Evolutionary conservation across 148 eudicot species (phyloP), one percentile per base, ranked within the genome.

Genomic region (Camellia granthamiana): DNA sequence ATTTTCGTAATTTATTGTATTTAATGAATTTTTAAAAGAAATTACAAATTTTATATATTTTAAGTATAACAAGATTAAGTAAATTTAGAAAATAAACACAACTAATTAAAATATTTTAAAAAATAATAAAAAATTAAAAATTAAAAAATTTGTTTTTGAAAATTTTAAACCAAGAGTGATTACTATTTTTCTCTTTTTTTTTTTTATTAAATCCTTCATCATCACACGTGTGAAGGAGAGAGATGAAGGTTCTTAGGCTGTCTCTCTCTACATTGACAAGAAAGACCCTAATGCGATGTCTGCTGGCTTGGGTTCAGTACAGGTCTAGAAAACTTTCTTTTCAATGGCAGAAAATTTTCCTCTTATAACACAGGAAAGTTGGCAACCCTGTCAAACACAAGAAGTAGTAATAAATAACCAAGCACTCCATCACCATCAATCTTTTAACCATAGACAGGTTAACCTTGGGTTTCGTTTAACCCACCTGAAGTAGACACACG

Each of bases 241-340:
- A 43, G 73, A 69, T 69, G 60, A 52, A 72, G 61, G 44, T 54
- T 72, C 61, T 19, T 51, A 72, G 76, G 43, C 58, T 72, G 76
- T 72, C 60, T 72, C 61, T 72, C 76, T 30, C 43, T 4, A 11
- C 76, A 21, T 9, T 72, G 76, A 72, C 76, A 72, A 72, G 76
- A 54, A 72, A 52, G 61, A 2, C 56, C 49, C 56, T 14, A 65
- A 72, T 30, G 76, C 38, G 76, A 11, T 52, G 60, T 72, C 61
- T 72, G 43, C 76, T 72, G 58, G 15, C 18, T 51, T 72, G 76
- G 74, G 30, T 14, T 9, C 38, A 6, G 13, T 47, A n/a, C 58
- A 1, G 11, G 2, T 13, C 61, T 23, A 11, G 61, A 51, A 56
- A 51, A 56, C 76, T 72, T 52, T 21, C 61, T 54, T 72, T 9